Evolutionary conservation across 192 early-diverging fungal genomes (phyloP).

Genomic region (Obelidium mucronatum): DNA sequence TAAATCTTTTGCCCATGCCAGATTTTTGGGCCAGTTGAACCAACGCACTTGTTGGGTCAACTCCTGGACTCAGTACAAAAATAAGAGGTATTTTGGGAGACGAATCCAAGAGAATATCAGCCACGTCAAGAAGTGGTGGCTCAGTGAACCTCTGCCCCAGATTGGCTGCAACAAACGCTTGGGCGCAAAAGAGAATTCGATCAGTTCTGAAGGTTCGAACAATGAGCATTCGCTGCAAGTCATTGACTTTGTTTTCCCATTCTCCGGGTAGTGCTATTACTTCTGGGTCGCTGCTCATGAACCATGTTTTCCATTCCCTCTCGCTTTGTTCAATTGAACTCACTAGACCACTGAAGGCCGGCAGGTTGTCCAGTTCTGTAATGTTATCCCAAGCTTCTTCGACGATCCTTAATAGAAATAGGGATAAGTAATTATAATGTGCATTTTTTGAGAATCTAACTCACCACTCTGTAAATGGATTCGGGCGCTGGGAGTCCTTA

Average conservation of each 20-base stretch:
- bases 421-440: conserved; percentile 19
- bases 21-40: conserved; percentile 56
- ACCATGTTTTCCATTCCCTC: conserved; percentile 69
- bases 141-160: conserved; percentile 65
- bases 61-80: conserved; percentile 71
- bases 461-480: conserved; percentile 64
- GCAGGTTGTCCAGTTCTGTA: conserved; percentile 58
- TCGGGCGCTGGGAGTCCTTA: conserved; percentile 60
- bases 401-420: conserved; percentile 49
- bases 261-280: conserved; percentile 61
- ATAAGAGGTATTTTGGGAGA: conserved; percentile 62
- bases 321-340: conserved; percentile 69
- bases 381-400: conserved; percentile 69
- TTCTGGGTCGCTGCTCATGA: conserved; percentile 66
- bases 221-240: conserved; percentile 68
- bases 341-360: conserved; percentile 59
- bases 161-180: conserved; percentile 62
- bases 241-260: conserved; percentile 71
- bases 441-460: not conserved
- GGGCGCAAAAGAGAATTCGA: conserved; percentile 65
- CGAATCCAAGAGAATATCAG: conserved; percentile 64
- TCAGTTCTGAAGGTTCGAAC: conserved; percentile 64
- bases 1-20: conserved; percentile 59
- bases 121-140: conserved; percentile 64
- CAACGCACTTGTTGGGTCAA: conserved; percentile 59